A percentile compares a stretch with the other conserved stretches of the same genome.
These are phyloP conservation scores for Chloromonas sp. DNA, from an alignment of 163 green algal genomes.

Conservation along the genomic window DNA sequence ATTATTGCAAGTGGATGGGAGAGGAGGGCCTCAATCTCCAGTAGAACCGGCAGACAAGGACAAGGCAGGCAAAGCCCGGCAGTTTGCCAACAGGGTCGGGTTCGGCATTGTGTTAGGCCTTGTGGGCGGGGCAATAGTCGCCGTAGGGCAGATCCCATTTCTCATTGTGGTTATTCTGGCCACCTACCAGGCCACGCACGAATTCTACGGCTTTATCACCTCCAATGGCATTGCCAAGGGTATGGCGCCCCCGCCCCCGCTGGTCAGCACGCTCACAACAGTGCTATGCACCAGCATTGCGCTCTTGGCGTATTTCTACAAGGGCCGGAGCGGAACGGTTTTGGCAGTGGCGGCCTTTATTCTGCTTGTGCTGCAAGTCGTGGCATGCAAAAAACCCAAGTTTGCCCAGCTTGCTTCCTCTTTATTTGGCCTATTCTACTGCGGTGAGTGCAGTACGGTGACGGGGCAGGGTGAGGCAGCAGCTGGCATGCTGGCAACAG, in stretches of 20 bases:
- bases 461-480: too few species aligned
- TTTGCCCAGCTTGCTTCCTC: slow-evolving; percentile 81
- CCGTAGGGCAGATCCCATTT: slow-evolving; percentile 60
- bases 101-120: slow-evolving; percentile 65
- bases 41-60: background rate
- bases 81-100: slow-evolving; percentile 53
- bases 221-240: slow-evolving; percentile 66
- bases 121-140: slow-evolving; percentile 54
- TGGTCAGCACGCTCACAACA: slow-evolving; percentile 60
- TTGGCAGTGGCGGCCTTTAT: slow-evolving; percentile 77
- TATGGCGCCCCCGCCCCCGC: slow-evolving; percentile 56
- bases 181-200: slow-evolving; percentile 69
- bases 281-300: slow-evolving; percentile 71
- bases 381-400: slow-evolving; percentile 61
- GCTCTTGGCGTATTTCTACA: slow-evolving; percentile 55
- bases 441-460: slow-evolving; percentile 52
- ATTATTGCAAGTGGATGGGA: too few species aligned
- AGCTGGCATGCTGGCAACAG: too few species aligned
- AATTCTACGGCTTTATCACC: slow-evolving; percentile 81
- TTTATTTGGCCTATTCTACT: slow-evolving; percentile 92
- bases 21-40: background rate
- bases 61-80: background rate
- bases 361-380: slow-evolving; percentile 76
- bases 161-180: slow-evolving; percentile 56
- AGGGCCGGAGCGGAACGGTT: slow-evolving; percentile 48